Conservation (phyloP, 2,329 filamentous ascomycete genomes). For the Triangularia verruculosa region DNA sequence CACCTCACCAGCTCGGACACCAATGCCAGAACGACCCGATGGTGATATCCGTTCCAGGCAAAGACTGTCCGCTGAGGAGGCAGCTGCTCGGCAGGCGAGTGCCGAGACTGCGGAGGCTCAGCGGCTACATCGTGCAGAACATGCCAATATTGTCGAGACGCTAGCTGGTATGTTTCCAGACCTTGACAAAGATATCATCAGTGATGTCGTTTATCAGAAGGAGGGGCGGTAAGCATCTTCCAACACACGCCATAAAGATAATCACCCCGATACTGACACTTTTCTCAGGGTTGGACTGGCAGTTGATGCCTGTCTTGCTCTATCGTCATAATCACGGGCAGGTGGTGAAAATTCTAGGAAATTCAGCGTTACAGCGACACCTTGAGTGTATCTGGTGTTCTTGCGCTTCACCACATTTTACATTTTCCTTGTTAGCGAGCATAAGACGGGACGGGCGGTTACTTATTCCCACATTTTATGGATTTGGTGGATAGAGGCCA, state of each 20-base stretch:
- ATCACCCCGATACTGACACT: background rate
- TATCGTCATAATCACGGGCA: constrained; percentile 44
- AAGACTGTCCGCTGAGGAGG: constrained; percentile 72
- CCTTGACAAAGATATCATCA: constrained; percentile 89
- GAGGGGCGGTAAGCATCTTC: constrained; percentile 74
- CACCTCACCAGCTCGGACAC: constrained; percentile 38
- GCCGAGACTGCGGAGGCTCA: constrained; percentile 86
- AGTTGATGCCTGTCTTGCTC: constrained; percentile 80
- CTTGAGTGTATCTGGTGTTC: background rate
- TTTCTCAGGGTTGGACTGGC: constrained; percentile 68
- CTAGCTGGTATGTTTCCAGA: constrained; percentile 96
- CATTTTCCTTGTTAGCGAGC: constrained; percentile 9
- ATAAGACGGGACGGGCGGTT: constrained; percentile 13
- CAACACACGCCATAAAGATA: background rate
- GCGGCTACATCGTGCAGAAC: constrained; percentile 77
- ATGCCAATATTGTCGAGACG: constrained; percentile 89
- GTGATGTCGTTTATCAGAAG: constrained; percentile 94
- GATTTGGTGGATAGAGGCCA: constrained; percentile 12
- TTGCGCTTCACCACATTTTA: background rate
- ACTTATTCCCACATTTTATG: constrained; percentile 15
- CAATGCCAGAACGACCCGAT: constrained; percentile 34
- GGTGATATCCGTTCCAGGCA: constrained; percentile 39
- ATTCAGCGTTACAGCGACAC: background rate
- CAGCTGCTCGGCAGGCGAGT: constrained; percentile 84
- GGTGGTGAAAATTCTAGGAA: background rate